A percentile compares a stretch with the other conserved stretches of the same genome.
phyloP scores from a whole-genome alignment of 495 filamentous ascomycete genomes.

The Hypomontagnella submonticulosa region DNA sequence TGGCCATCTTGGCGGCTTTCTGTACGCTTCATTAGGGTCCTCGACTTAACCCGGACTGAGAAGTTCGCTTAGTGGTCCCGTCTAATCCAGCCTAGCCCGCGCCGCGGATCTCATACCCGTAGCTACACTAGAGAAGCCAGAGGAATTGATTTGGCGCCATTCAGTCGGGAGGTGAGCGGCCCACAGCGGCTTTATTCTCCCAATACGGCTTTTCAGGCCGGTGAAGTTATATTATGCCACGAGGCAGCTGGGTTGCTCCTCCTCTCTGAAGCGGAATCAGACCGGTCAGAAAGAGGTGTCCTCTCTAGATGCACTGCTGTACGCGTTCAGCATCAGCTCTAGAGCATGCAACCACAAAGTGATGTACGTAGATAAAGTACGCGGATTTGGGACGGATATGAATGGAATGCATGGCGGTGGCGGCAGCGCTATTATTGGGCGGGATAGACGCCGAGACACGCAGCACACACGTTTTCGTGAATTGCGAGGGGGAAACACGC shows the following conservation, averaged over 20 bases:
- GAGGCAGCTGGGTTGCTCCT: constrained; percentile 14
- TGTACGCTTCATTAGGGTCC: constrained; percentile 12
- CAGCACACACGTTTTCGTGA: constrained; percentile 26
- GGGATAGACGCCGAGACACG: constrained; percentile 6
- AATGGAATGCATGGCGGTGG: constrained; percentile 26
- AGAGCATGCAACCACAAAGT: background rate
- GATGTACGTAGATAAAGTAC: constrained; percentile 1
- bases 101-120: constrained; percentile 36
- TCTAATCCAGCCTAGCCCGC: constrained; percentile 23
- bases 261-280: constrained; percentile 1
- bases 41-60: constrained; percentile 1
- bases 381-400: constrained; percentile 32
- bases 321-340: constrained; percentile 7
- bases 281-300: background rate
- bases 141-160: constrained; percentile 39
- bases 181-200: constrained; percentile 28
- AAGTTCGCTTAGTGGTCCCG: constrained; percentile 23
- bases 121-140: constrained; percentile 6
- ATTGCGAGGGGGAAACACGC: constrained; percentile 32
- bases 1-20: constrained; percentile 37
- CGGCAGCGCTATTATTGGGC: constrained; percentile 40
- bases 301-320: constrained; percentile 26
- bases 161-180: constrained; percentile 32
- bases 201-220: constrained; percentile 20
- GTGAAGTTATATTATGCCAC: constrained; percentile 36